Conservation (phyloP, 345 rosid genomes). For the Lepidium aucheri region DNA sequence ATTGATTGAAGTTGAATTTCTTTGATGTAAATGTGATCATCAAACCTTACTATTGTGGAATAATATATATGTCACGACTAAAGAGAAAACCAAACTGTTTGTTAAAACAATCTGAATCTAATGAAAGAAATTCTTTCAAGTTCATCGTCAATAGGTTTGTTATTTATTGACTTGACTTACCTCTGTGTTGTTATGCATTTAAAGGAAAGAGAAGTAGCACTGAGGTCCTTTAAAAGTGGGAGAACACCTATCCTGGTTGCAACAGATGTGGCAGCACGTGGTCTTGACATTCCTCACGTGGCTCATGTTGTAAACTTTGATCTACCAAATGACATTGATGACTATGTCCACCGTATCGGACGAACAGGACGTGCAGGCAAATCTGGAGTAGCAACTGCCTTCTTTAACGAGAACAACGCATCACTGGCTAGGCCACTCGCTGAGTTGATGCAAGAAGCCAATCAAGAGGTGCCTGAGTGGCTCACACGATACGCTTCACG, state of each 20-base stretch:
- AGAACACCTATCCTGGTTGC: constrained; percentile 95
- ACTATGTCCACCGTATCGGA: constrained; percentile 94
- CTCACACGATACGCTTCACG: constrained; percentile 79
- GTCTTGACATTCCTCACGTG: constrained; percentile 95
- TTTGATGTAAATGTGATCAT: not conserved
- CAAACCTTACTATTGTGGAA: not conserved
- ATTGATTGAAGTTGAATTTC: not conserved
- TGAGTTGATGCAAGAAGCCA: constrained; percentile 89
- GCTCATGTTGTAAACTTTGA: constrained; percentile 96
- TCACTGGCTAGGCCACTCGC: constrained; percentile 64
- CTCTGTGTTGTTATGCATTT: constrained; percentile 9
- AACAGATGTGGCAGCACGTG: constrained; percentile 78
- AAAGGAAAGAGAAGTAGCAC: constrained; percentile 93
- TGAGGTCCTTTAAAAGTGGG: constrained; percentile 84
- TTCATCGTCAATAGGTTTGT: constrained; percentile 4
- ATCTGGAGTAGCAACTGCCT: constrained; percentile 86
- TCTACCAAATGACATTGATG: constrained; percentile 95
- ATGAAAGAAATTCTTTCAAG: not conserved
- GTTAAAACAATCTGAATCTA: not conserved
- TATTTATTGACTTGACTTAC: not conserved
- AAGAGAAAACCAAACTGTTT: not conserved
- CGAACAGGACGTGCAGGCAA: constrained; percentile 98
- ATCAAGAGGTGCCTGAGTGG: constrained; percentile 98
- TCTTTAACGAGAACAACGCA: constrained; percentile 75
- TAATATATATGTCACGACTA: not conserved